These are phyloP conservation scores for Diospyros lotus DNA, from an alignment of 148 eudicot genomes.

Conservation along the genomic window DNA sequence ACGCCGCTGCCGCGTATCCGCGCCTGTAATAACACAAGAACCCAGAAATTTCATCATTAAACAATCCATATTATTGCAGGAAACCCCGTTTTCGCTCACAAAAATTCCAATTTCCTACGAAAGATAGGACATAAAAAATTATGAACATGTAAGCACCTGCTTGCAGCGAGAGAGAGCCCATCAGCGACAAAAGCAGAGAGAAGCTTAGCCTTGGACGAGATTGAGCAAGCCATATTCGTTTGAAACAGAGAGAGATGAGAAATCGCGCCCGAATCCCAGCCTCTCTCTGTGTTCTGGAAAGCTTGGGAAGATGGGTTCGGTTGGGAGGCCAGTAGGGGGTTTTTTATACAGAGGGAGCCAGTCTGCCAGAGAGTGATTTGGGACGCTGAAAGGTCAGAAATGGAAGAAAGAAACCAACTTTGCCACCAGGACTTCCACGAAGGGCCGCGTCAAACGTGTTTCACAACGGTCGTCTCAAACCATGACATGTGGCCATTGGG, in stretches of 20 bases:
- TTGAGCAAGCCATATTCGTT: conserved; percentile 44
- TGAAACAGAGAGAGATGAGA: neutral
- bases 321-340: neutral
- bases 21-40: conserved; percentile 22
- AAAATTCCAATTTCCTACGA: neutral
- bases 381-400: neutral
- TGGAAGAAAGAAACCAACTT: too few relatives aligned
- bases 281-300: neutral
- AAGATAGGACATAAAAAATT: neutral
- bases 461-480: neutral
- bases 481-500: neutral
- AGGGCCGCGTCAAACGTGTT: conserved; percentile 3
- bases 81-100: neutral
- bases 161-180: conserved; percentile 24
- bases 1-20: conserved; percentile 48
- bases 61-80: neutral
- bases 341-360: conserved; percentile 23
- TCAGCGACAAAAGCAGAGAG: conserved; percentile 40
- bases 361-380: neutral
- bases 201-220: conserved; percentile 39
- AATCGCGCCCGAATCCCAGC: neutral
- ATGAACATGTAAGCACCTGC: conserved; percentile 18
- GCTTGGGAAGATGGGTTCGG: neutral
- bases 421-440: neutral
- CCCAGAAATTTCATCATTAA: neutral